These are phyloP conservation scores for Castanea sativa DNA, from an alignment of 306 rosid genomes.

Conservation along the genomic window DNA sequence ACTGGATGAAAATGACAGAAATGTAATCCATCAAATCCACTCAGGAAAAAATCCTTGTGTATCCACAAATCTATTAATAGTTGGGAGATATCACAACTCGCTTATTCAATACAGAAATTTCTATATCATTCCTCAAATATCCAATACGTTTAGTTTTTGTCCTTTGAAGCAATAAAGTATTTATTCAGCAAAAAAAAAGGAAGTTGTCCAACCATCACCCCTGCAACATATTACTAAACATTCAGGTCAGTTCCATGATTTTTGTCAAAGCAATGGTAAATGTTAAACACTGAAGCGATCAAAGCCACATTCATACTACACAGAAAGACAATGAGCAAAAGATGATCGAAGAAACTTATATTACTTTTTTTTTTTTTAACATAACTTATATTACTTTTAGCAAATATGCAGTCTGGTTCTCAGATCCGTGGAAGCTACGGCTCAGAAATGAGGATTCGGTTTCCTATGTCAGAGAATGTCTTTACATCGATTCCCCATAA, in stretches of 20 bases:
- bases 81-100: neutral
- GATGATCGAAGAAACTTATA: neutral
- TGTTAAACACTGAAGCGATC: neutral
- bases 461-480: constrained; percentile 63
- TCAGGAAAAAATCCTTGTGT: neutral
- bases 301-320: neutral
- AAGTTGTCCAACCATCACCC: no score
- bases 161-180: no score
- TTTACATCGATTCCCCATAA: constrained; percentile 86
- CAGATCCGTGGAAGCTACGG: constrained; percentile 16
- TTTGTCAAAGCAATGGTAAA: neutral
- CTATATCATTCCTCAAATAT: neutral
- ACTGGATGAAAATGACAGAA: neutral
- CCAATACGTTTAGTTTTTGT: no score
- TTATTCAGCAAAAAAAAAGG: no score
- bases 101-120: neutral
- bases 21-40: neutral
- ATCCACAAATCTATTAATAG: neutral
- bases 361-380: neutral
- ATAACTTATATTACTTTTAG: neutral
- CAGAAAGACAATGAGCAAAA: neutral
- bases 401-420: neutral
- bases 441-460: constrained; percentile 42
- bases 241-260: neutral
- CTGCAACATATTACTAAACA: neutral